Percentiles rank a stretch among this genome's conserved stretches.
Evolutionary conservation across 108 stramenopile species (phyloP).

Genomic region (Cyclotella kingstonii): DNA sequence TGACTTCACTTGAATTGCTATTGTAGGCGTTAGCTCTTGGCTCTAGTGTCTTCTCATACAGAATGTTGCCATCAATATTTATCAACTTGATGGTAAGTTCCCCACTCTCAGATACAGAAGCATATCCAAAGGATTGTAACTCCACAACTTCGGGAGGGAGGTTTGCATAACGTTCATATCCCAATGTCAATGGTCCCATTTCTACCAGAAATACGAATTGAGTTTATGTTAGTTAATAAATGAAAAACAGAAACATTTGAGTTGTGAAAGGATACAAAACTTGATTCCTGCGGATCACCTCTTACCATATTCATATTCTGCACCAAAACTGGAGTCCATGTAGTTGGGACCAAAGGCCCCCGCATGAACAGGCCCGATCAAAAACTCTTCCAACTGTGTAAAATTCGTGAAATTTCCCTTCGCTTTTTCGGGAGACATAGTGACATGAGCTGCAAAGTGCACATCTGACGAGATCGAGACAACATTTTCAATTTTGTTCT

Average conservation of each 20-base stretch:
- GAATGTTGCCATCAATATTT: conserved; percentile 31
- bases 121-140: conserved; percentile 48
- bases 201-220: background rate
- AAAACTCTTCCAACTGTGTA: conserved; percentile 40
- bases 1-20: too few species aligned
- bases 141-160: conserved; percentile 28
- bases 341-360: conserved; percentile 43
- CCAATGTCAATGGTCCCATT: conserved; percentile 31
- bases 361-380: conserved; percentile 45
- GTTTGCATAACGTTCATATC: conserved; percentile 37
- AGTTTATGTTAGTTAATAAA: too few species aligned
- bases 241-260: background rate
- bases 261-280: background rate
- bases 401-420: conserved; percentile 33
- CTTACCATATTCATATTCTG: conserved; percentile 33
- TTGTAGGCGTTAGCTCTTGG: too few species aligned
- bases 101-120: conserved; percentile 35
- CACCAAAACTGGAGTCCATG: conserved; percentile 44
- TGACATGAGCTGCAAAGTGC: conserved; percentile 44
- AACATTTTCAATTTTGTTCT: conserved; percentile 30
- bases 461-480: conserved; percentile 45
- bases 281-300: background rate
- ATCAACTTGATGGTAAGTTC: conserved; percentile 41
- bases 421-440: conserved; percentile 33
- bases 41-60: conserved; percentile 25